phyloP scores from a whole-genome alignment of 768 basidiomycete species.

The Dentipellis fragilis region DNA sequence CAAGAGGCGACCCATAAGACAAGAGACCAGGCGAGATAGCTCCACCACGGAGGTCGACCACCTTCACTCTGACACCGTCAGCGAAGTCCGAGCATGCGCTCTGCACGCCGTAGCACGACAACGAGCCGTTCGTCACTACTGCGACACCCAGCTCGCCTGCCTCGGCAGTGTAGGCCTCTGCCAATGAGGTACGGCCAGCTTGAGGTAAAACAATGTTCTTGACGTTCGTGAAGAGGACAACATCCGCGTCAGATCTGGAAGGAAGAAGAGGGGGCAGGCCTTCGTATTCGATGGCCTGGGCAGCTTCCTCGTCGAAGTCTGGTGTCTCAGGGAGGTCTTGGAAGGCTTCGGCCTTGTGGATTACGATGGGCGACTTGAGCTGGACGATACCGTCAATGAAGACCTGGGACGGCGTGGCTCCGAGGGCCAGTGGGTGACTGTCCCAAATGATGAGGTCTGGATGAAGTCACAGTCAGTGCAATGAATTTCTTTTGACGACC shows the following conservation, averaged over 20 bases:
- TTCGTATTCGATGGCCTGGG: slow-evolving; percentile 49
- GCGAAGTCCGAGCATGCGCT: slow-evolving; percentile 12
- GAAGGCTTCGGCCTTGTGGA: slow-evolving; percentile 16
- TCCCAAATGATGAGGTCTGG: slow-evolving; percentile 54
- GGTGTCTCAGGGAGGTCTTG: slow-evolving; percentile 46
- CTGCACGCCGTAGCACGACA: slow-evolving; percentile 39
- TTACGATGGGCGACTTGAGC: slow-evolving; percentile 27
- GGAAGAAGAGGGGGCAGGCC: slow-evolving; percentile 67
- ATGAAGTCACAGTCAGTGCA: background rate
- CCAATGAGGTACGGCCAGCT: slow-evolving; percentile 19
- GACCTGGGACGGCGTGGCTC: slow-evolving; percentile 74
- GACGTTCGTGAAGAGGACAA: slow-evolving; percentile 61
- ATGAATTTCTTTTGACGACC: background rate
- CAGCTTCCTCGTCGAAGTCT: slow-evolving; percentile 60
- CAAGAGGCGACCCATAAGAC: slow-evolving; percentile 54
- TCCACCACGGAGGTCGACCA: slow-evolving; percentile 58
- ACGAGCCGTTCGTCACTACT: slow-evolving; percentile 29
- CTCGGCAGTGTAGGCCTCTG: slow-evolving; percentile 26
- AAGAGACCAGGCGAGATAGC: slow-evolving; percentile 54
- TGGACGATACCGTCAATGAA: slow-evolving; percentile 85
- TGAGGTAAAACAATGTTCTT: slow-evolving; percentile 20
- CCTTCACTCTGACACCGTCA: slow-evolving; percentile 9
- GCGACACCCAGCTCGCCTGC: slow-evolving; percentile 17
- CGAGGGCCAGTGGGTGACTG: slow-evolving; percentile 66
- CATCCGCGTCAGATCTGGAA: slow-evolving; percentile 23